Percentiles rank a stretch among this genome's conserved stretches.
Conservation (phyloP, 495 filamentous ascomycete species). For the Chlorociboria aeruginascens region DNA sequence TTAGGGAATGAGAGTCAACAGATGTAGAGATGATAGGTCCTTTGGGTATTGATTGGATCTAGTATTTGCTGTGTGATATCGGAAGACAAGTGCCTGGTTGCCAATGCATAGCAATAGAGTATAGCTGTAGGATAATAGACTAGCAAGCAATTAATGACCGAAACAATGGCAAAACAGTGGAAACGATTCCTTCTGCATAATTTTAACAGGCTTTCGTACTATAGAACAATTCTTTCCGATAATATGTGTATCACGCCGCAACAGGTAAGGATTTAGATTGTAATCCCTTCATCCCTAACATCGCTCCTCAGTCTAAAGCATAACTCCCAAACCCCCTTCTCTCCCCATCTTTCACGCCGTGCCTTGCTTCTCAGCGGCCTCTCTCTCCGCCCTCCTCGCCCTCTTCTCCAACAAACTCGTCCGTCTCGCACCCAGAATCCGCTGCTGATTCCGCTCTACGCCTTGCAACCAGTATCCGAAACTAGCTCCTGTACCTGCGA, state of each 20-base stretch:
- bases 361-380: conserved; percentile 22
- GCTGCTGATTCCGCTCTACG: conserved; percentile 66
- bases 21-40: not conserved
- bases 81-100: not conserved
- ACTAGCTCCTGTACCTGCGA: conserved; percentile 67
- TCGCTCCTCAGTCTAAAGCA: conserved; percentile 1
- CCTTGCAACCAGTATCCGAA: conserved; percentile 95
- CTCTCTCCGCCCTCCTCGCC: conserved; percentile 55
- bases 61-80: not conserved
- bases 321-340: not conserved
- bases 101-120: too few species aligned
- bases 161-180: too few species aligned
- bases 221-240: too few species aligned
- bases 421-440: conserved; percentile 63
- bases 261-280: too few species aligned
- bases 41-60: not conserved
- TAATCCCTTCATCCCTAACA: not conserved
- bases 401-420: conserved; percentile 78
- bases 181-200: too few species aligned
- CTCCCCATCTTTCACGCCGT: not conserved
- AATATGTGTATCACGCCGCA: too few species aligned
- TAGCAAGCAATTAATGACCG: too few species aligned
- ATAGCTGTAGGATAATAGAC: too few species aligned
- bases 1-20: conserved; percentile 27
- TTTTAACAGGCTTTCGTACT: too few species aligned